Evolutionary conservation across 306 rosid genomes (phyloP), one percentile per base, ranked within the genome.

Genomic region (Prunus davidiana): DNA sequence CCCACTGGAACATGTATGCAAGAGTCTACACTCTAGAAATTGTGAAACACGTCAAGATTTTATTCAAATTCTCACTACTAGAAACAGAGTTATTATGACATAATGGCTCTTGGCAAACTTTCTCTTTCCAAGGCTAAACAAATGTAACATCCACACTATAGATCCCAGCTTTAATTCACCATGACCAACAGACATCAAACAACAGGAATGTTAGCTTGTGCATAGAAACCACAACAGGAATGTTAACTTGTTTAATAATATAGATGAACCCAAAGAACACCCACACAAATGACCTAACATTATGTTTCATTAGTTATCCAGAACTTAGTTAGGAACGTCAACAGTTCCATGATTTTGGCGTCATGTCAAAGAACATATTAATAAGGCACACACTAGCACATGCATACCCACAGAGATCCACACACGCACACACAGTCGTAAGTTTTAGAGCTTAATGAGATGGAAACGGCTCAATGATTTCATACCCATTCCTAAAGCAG

Each of bases 401-500:
- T 3, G 25, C 8, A 69, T 1, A 34, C 25, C 15, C n/a, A 64
- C 25, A 9, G 50, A 38, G 7, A 69, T 24, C 8, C n/a, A 60
- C 28, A 41, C 41, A 54, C 43, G 0, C 43, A 52, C 0, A 5
- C 41, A 54, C 6, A 38, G 45, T 9, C 24, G 11, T 25, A 5
- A 57, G 6, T 30, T 28, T 18, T 8, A 32, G 24, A 52, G 19
- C 64, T 0, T 12, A 19, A 60, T 14, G 22, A 69, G 19, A 71
- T 50, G 5, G 34, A 76, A 63, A 3, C 64, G 56, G 64, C 38
- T 45, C 50, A 49, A 61, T 9, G 64, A 76, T 46, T 54, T 62
- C 52, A 67, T 85, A 81, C 88, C 88, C 88, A 85, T 85, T 82
- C 88, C 88, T 12, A 85, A 78, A 41, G 88, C 86, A 34, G 88